phyloP scores from a whole-genome alignment of 768 basidiomycete species.

The Fomitopsis pulvina region DNA sequence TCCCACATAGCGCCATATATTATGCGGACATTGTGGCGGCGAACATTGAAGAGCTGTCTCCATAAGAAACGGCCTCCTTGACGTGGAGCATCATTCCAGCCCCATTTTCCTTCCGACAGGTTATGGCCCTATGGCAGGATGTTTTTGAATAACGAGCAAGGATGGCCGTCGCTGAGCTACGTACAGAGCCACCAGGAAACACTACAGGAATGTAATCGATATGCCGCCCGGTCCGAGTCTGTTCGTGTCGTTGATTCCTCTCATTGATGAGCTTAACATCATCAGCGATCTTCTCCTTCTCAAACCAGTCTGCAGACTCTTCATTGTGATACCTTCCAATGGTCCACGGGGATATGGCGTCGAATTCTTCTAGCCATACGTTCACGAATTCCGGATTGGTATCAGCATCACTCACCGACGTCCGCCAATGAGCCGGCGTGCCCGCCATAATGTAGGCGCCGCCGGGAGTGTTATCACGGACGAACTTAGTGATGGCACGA shows the following conservation, averaged over 20 bases:
- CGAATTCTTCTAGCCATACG: slow-evolving; percentile 73
- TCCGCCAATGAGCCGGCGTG: slow-evolving; percentile 69
- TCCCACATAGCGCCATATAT: slow-evolving; percentile 90
- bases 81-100: slow-evolving; percentile 63
- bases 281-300: slow-evolving; percentile 51
- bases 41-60: slow-evolving; percentile 69
- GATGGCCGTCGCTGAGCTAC: slow-evolving; percentile 21
- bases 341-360: slow-evolving; percentile 80
- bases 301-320: slow-evolving; percentile 57
- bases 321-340: slow-evolving; percentile 62
- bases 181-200: slow-evolving; percentile 74
- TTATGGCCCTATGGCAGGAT: slow-evolving; percentile 51
- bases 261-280: slow-evolving; percentile 56
- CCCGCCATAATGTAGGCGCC: slow-evolving; percentile 74
- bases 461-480: slow-evolving; percentile 58
- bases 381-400: slow-evolving; percentile 55
- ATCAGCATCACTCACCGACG: slow-evolving; percentile 63
- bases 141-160: not conserved
- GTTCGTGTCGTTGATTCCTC: slow-evolving; percentile 33
- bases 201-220: slow-evolving; percentile 83
- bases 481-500: slow-evolving; percentile 45
- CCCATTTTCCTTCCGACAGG: slow-evolving; percentile 63
- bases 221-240: slow-evolving; percentile 30
- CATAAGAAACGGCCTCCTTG: slow-evolving; percentile 75
- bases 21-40: slow-evolving; percentile 49